Conservation (phyloP, 2,329 filamentous ascomycete species). For the Aspergillus sojae region DNA sequence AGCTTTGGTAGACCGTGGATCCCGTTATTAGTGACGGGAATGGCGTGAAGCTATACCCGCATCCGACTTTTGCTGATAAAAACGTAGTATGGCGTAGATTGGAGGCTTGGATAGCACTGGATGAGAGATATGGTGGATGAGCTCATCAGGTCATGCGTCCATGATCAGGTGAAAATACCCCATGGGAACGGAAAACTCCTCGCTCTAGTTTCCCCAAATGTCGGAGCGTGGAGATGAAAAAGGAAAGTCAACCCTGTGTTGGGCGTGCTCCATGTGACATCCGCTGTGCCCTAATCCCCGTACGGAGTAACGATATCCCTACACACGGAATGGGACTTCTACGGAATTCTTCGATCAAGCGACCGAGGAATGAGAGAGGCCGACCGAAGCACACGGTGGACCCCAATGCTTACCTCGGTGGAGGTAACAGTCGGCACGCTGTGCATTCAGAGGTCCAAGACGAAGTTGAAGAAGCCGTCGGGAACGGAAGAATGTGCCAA, state of each 20-base stretch:
- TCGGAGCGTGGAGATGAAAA: neutral
- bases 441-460: constrained; percentile 3
- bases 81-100: neutral
- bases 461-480: constrained; percentile 1
- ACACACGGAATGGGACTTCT: neutral
- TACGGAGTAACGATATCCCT: constrained; percentile 1
- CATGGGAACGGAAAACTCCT: constrained; percentile 9
- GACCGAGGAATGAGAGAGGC: constrained; percentile 9
- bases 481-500: constrained; percentile 7
- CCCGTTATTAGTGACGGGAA: constrained; percentile 4
- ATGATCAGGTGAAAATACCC: constrained; percentile 8
- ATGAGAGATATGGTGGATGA: neutral
- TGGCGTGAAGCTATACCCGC: constrained; percentile 5
- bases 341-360: constrained; percentile 3
- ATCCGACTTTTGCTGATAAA: constrained; percentile 1
- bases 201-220: constrained; percentile 11
- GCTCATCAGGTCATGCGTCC: neutral
- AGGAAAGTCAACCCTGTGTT: constrained; percentile 11
- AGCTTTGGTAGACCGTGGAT: constrained; percentile 9
- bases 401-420: neutral
- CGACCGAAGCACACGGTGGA: constrained; percentile 7
- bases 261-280: constrained; percentile 7
- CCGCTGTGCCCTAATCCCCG: neutral
- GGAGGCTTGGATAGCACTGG: neutral
- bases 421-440: constrained; percentile 2